Percentiles rank a stretch among this genome's conserved stretches.
phyloP scores from a whole-genome alignment of 805 yeast species.

The Starmerella potacharoeniae region DNA sequence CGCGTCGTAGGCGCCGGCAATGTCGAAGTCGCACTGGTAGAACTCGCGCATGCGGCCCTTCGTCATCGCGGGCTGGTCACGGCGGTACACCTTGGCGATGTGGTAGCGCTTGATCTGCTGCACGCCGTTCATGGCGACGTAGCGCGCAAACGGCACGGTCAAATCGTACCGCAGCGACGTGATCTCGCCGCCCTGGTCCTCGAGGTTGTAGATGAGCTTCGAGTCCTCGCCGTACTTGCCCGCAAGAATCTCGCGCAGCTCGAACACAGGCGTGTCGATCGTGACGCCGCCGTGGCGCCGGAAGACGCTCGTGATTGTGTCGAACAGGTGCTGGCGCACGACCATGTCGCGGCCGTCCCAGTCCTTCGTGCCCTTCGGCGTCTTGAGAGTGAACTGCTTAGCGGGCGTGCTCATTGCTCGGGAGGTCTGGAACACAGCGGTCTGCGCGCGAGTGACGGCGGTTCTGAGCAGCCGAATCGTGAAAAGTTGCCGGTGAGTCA shows the following conservation, averaged over 20 bases:
- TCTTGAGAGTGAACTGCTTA: constrained; percentile 57
- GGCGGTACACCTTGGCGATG: constrained; percentile 95
- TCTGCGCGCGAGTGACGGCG: not conserved
- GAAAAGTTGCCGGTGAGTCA: constrained; percentile 2
- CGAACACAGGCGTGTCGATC: constrained; percentile 97
- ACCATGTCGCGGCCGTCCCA: constrained; percentile 99
- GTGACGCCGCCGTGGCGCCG: constrained; percentile 97
- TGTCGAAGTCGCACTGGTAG: constrained; percentile 96
- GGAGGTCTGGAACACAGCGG: not conserved
- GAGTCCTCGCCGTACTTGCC: constrained; percentile 99
- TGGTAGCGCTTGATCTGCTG: constrained; percentile 87
- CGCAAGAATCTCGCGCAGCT: constrained; percentile 83
- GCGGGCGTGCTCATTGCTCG: constrained; percentile 8
- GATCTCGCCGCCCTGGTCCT: constrained; percentile 98
- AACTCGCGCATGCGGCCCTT: constrained; percentile 99
- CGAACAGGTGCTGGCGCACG: constrained; percentile 77
- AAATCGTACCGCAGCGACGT: constrained; percentile 91
- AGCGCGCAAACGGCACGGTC: constrained; percentile 97
- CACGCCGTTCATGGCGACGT: constrained; percentile 89
- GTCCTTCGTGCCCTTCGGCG: constrained; percentile 95
- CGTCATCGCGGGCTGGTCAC: constrained; percentile 99
- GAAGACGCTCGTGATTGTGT: constrained; percentile 59
- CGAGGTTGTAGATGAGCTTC: constrained; percentile 85
- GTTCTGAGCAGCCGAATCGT: not conserved
- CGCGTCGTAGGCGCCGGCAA: constrained; percentile 83